These are phyloP conservation scores for Microstegium vimineum DNA, from an alignment of 176 grass and related monocot species.

Conservation along the genomic window DNA sequence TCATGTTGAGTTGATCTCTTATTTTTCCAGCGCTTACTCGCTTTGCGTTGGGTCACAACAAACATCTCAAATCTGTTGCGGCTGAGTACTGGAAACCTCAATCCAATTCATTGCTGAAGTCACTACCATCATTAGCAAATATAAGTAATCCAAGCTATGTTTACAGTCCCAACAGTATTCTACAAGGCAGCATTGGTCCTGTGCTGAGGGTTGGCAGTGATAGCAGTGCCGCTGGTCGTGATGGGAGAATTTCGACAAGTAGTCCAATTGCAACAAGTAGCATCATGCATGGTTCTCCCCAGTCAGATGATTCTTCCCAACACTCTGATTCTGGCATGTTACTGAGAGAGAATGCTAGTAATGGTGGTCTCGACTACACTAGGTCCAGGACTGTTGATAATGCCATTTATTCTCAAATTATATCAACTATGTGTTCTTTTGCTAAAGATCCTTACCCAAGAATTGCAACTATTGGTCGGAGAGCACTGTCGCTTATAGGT, in stretches of 20 bases:
- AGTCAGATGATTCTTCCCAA: slow-evolving; percentile 93
- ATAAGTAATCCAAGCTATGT: slow-evolving; percentile 56
- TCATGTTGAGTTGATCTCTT: slow-evolving; percentile 33
- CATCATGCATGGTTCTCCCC: slow-evolving; percentile 82
- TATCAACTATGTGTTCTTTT: slow-evolving; percentile 70
- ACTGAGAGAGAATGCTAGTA: slow-evolving; percentile 69
- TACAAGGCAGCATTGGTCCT: slow-evolving; percentile 60
- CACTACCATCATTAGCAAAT: slow-evolving; percentile 78
- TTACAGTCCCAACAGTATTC: slow-evolving; percentile 50
- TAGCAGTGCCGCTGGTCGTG: slow-evolving; percentile 49
- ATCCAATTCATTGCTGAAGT: slow-evolving; percentile 66
- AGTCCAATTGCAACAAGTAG: slow-evolving; percentile 58
- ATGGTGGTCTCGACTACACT: slow-evolving; percentile 59
- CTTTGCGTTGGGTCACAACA: slow-evolving; percentile 89
- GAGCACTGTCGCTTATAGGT: slow-evolving; percentile 74
- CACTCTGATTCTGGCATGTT: slow-evolving; percentile 87
- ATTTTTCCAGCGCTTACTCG: slow-evolving; percentile 75
- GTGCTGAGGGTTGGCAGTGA: slow-evolving; percentile 89
- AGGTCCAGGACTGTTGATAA: slow-evolving; percentile 57
- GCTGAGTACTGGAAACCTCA: slow-evolving; percentile 85
- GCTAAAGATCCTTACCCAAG: slow-evolving; percentile 89
- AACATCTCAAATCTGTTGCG: slow-evolving; percentile 81
- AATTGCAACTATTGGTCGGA: slow-evolving; percentile 63
- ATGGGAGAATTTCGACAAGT: slow-evolving; percentile 73
- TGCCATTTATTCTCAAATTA: slow-evolving; percentile 76